Conservation (phyloP, 1,284 basidiomycete species). For the Malassezia equina region DNA sequence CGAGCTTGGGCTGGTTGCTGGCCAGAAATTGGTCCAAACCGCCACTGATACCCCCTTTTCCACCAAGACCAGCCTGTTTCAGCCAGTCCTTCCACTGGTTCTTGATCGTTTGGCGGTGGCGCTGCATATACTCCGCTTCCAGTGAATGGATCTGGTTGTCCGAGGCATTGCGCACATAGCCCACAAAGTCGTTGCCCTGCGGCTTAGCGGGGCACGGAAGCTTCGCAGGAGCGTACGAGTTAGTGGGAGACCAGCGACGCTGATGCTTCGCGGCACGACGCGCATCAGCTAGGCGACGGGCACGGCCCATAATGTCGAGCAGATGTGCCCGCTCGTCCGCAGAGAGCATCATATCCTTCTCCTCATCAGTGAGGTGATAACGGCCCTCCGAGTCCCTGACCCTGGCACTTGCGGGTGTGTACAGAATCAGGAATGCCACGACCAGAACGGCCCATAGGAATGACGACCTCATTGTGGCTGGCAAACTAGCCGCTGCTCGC, state of each 20-base stretch:
- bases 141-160: constrained; percentile 21
- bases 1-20: constrained; percentile 44
- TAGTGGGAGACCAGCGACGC: constrained; percentile 24
- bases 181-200: constrained; percentile 18
- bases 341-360: neutral
- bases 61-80: constrained; percentile 21
- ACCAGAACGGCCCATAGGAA: neutral
- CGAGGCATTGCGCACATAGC: constrained; percentile 30
- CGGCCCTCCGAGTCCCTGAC: neutral
- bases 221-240: constrained; percentile 28
- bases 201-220: constrained; percentile 31
- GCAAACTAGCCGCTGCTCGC: neutral
- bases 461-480: constrained; percentile 1
- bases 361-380: neutral
- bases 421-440: neutral
- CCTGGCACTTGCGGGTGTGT: neutral
- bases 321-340: neutral
- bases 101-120: constrained; percentile 18
- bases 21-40: constrained; percentile 32
- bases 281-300: neutral
- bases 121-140: constrained; percentile 30
- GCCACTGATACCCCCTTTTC: constrained; percentile 19
- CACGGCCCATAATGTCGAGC: neutral
- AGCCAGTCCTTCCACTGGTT: constrained; percentile 32
- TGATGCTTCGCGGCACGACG: constrained; percentile 18